A percentile compares a stretch with the other conserved stretches of the same genome.
Evolutionary conservation across 2,329 filamentous ascomycete genomes (phyloP).

Genomic region (Anthostomella pinea): DNA sequence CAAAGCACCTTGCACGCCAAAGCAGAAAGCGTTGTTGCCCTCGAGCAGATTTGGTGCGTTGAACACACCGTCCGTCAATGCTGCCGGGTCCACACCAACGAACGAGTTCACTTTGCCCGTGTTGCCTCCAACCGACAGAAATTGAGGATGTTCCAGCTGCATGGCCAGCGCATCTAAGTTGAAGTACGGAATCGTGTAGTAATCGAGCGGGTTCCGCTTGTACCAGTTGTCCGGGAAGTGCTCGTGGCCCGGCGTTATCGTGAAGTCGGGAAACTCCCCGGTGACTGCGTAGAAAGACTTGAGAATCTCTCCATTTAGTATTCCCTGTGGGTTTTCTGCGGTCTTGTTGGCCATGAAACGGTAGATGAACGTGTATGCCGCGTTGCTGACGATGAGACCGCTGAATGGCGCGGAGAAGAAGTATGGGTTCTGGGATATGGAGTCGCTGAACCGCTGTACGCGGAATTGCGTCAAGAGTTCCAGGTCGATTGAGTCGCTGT

Average conservation of each 20-base stretch:
- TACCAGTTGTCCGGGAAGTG: slow-evolving; percentile 10
- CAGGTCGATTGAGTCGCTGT: slow-evolving; percentile 1
- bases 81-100: slow-evolving; percentile 6
- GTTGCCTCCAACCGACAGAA: slow-evolving; percentile 8
- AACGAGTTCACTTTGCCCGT: slow-evolving; percentile 6
- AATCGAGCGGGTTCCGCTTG: slow-evolving; percentile 7
- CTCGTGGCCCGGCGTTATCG: slow-evolving; percentile 9
- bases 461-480: slow-evolving; percentile 1
- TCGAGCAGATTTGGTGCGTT: slow-evolving; percentile 5
- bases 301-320: slow-evolving; percentile 7
- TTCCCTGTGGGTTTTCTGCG: slow-evolving; percentile 5
- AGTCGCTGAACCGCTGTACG: neutral
- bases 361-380: slow-evolving; percentile 9
- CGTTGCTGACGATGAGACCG: neutral
- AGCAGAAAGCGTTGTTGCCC: slow-evolving; percentile 10
- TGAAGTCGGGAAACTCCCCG: slow-evolving; percentile 6
- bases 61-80: slow-evolving; percentile 7
- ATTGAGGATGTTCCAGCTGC: slow-evolving; percentile 4
- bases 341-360: slow-evolving; percentile 12
- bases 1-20: slow-evolving; percentile 4
- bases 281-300: slow-evolving; percentile 11
- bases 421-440: neutral
- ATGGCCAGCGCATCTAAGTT: slow-evolving; percentile 2
- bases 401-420: slow-evolving; percentile 8
- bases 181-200: slow-evolving; percentile 7